A percentile compares a stretch with the other conserved stretches of the same genome.
These are phyloP conservation scores for Immersiporthe knoxdaviesiana DNA, from an alignment of 2,329 filamentous ascomycete genomes.

Conservation along the genomic window DNA sequence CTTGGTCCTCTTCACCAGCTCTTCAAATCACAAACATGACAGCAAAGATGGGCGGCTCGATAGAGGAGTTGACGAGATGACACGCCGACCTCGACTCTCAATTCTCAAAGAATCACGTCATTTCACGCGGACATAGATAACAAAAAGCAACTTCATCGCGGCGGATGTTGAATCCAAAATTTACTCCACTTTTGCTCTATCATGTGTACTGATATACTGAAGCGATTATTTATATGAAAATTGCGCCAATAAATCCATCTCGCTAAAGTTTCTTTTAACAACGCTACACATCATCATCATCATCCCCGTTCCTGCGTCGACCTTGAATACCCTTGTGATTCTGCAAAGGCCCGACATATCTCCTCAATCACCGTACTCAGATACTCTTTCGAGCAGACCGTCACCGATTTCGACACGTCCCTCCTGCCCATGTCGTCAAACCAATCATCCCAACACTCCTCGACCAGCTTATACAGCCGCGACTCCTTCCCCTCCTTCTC, in stretches of 20 bases:
- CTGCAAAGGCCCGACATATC: not conserved
- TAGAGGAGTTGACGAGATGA: slow-evolving; percentile 67
- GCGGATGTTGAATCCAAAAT: not conserved
- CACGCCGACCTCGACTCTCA: not conserved
- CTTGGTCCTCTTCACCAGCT: slow-evolving; percentile 38
- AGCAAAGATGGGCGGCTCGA: slow-evolving; percentile 64
- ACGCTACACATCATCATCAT: not conserved
- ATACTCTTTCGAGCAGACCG: slow-evolving; percentile 6
- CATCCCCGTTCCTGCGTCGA: not conserved
- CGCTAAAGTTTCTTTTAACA: too few species aligned
- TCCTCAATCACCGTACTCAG: slow-evolving; percentile 15
- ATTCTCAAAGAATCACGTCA: not conserved
- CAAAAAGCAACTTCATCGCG: not conserved
- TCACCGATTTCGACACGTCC: slow-evolving; percentile 5
- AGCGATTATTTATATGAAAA: too few species aligned
- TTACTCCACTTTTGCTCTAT: not conserved
- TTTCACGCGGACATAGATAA: not conserved
- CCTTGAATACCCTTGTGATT: not conserved
- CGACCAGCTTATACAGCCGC: slow-evolving; percentile 18
- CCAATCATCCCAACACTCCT: slow-evolving; percentile 21
- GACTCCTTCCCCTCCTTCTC: slow-evolving; percentile 19
- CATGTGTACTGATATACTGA: too few species aligned
- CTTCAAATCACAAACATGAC: slow-evolving; percentile 59
- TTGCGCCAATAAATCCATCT: not conserved
- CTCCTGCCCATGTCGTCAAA: slow-evolving; percentile 13